Evolutionary conservation across 306 rosid genomes (phyloP).

Genomic region (Prunus fruticosa): DNA sequence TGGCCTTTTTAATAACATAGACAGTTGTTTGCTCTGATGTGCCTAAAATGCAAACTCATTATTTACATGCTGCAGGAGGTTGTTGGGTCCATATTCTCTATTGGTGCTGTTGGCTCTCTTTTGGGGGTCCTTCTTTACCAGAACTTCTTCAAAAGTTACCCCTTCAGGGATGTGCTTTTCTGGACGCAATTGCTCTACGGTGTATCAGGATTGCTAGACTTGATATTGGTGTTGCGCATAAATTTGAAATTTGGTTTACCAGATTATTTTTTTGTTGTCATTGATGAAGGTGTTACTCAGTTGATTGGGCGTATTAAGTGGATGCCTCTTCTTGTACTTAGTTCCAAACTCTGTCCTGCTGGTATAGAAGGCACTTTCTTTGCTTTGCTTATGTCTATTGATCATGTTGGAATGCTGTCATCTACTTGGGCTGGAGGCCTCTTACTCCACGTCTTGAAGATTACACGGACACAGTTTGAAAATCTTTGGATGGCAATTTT

Average conservation of each 20-base stretch:
- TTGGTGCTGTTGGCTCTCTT: constrained; percentile 82
- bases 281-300: constrained; percentile 69
- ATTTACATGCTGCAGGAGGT: constrained; percentile 55
- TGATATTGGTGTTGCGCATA: constrained; percentile 59
- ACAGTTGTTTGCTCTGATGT: neutral
- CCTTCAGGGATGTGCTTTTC: constrained; percentile 78
- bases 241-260: constrained; percentile 72
- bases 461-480: constrained; percentile 66
- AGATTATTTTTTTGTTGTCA: constrained; percentile 73
- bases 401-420: constrained; percentile 74
- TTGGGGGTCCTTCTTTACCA: constrained; percentile 84
- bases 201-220: constrained; percentile 83
- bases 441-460: constrained; percentile 63
- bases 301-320: constrained; percentile 81
- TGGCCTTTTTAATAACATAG: neutral
- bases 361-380: constrained; percentile 97
- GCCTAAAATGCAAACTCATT: neutral
- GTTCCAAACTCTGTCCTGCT: constrained; percentile 88
- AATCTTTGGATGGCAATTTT: constrained; percentile 84
- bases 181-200: constrained; percentile 85
- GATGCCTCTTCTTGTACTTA: constrained; percentile 98
- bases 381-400: constrained; percentile 93
- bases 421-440: constrained; percentile 95
- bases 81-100: constrained; percentile 78
- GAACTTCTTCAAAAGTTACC: constrained; percentile 67